Evolutionary conservation across 352 stramenopile genomes (phyloP), one percentile per base, ranked within the genome.

Genomic region (Discostella stelligera): DNA sequence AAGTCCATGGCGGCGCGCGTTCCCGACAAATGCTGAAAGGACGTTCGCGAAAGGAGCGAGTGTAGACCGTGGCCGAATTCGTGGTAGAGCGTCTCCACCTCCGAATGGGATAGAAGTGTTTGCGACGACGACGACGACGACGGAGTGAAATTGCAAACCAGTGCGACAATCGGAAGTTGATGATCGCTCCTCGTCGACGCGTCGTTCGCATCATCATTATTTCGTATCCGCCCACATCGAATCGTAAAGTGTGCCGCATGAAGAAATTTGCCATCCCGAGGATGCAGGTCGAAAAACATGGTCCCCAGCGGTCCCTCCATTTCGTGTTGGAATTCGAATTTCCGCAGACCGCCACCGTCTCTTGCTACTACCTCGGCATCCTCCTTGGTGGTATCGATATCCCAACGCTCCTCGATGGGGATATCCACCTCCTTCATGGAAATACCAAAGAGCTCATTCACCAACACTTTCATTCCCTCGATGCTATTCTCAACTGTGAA

Each of bases 41-140:
- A 92, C 5, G 96, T 98, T 21, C 92, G 89, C 37, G 94, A 98
- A 7, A 99, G 84, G 41, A 99, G 79, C 16, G 96, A 98, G 84
- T 99, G 96, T 77, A 99, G 90, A 21, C 95, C 96, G 80, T 99
- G 97, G 3, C 97, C 97, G 76, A 98, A 98, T 86, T 99, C 96
- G 76, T 99, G 97, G 78, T 98, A 98, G 4, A 99, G 89, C 7
- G 97, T 98, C 89, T 98, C 95, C 10, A 98, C 94, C 83, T 99
- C 96, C 0, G 92, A 93, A 75, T 98, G 96, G 2, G 83, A 87
- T 9, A 95, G 77, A 18, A 91, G 54, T 11, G 64, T 74, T 23
- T 63, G 30, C 37, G 56, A 70, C 2, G 58, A 62, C 14, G 62
- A 66, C 10, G 71, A 66, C 8, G 72, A 73, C 23, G 73, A 74